Conservation (phyloP, 306 rosid species). For the Castanopsis chinensis region DNA sequence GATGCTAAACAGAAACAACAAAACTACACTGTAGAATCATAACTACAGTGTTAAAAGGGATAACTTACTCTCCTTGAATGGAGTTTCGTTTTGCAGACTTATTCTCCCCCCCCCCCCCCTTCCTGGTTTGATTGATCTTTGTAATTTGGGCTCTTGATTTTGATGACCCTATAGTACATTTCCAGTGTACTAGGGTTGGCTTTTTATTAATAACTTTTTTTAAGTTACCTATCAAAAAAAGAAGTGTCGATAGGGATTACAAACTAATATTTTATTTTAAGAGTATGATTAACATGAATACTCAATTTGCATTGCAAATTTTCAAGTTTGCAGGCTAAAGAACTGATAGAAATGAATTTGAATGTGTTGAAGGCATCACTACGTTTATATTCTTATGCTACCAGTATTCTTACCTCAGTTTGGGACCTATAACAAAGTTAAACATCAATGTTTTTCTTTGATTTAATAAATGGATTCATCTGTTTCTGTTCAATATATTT, state of each 20-base stretch:
- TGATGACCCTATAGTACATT: too few relatives aligned
- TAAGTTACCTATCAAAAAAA: too few relatives aligned
- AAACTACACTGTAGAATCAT: neutral
- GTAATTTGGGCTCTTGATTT: too few relatives aligned
- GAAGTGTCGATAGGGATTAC: neutral
- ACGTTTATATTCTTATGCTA: neutral
- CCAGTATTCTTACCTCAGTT: neutral
- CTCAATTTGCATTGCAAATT: neutral
- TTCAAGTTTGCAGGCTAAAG: neutral
- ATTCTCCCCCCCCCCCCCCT: too few relatives aligned
- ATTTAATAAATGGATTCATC: slow-evolving; percentile 10
- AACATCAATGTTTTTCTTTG: slow-evolving; percentile 12
- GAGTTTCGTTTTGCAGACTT: too few relatives aligned
- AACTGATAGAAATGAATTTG: neutral
- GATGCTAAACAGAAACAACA: neutral
- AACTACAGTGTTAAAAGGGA: too few relatives aligned
- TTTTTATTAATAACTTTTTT: too few relatives aligned
- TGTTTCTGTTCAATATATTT: slow-evolving; percentile 27
- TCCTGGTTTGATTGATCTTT: too few relatives aligned
- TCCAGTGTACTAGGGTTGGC: too few relatives aligned
- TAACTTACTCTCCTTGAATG: too few relatives aligned
- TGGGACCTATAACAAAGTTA: neutral
- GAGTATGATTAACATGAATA: neutral
- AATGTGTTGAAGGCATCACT: neutral
- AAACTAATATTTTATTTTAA: neutral